These are phyloP conservation scores for Pouteria glomerata DNA, from an alignment of 148 eudicot species.

Conservation along the genomic window DNA sequence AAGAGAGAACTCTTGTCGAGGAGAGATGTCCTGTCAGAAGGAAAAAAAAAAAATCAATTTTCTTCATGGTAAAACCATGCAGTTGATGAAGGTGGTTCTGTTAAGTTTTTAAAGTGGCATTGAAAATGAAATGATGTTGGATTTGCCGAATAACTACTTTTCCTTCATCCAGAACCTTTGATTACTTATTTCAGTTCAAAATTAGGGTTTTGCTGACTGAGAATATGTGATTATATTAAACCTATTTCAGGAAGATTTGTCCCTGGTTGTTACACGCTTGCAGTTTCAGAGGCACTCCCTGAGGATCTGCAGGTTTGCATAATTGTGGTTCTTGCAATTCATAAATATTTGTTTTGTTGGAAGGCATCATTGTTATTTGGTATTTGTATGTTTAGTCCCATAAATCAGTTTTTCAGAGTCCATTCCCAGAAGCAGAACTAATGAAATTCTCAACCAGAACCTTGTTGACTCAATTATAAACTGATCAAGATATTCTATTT, in stretches of 20 bases:
- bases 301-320: constrained; percentile 59
- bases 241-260: constrained; percentile 50
- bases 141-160: background rate
- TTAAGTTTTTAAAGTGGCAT: background rate
- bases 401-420: no score
- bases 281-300: constrained; percentile 71
- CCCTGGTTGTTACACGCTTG: constrained; percentile 80
- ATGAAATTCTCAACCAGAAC: background rate
- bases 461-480: no score
- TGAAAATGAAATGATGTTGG: background rate
- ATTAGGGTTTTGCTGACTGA: background rate
- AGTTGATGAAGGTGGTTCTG: background rate
- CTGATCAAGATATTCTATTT: no score
- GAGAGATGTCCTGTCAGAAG: background rate
- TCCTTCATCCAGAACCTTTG: background rate
- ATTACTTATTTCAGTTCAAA: background rate
- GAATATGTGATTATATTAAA: background rate
- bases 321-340: constrained; percentile 6
- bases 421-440: background rate
- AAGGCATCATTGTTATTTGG: background rate
- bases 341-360: background rate
- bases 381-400: no score
- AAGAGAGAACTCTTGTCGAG: background rate
- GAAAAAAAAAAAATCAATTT: background rate
- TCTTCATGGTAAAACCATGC: background rate